Conservation (phyloP, 768 basidiomycete species). For the Galerina sulciceps region DNA sequence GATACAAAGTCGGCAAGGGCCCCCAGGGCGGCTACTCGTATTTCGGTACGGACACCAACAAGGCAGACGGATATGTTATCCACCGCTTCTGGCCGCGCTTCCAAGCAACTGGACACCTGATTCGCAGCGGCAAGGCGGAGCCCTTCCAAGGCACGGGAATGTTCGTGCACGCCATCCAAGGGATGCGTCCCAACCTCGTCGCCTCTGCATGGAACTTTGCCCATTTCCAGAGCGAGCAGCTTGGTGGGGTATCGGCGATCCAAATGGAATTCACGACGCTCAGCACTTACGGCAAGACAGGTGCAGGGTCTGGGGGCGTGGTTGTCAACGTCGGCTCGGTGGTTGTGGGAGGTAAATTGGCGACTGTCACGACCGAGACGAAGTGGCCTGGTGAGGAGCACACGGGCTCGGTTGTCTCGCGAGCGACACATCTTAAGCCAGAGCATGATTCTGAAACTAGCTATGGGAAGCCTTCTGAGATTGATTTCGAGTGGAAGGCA, state of each 20-base stretch:
- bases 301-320: constrained; percentile 82
- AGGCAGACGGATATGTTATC: constrained; percentile 83
- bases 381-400: constrained; percentile 68
- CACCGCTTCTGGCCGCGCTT: constrained; percentile 91
- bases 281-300: constrained; percentile 76
- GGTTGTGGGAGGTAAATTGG: constrained; percentile 81
- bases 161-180: constrained; percentile 96
- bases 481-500: constrained; percentile 81
- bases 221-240: constrained; percentile 80
- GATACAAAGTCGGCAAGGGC: constrained; percentile 91
- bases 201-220: constrained; percentile 96
- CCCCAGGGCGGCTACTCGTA: constrained; percentile 89
- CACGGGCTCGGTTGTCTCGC: constrained; percentile 58
- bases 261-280: constrained; percentile 97
- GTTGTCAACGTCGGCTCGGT: constrained; percentile 84
- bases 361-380: constrained; percentile 78
- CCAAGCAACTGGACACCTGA: constrained; percentile 65
- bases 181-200: constrained; percentile 94
- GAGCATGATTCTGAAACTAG: constrained; percentile 78
- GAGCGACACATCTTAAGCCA: constrained; percentile 65
- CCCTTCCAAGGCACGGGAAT: constrained; percentile 70
- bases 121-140: constrained; percentile 64
- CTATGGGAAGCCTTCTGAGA: constrained; percentile 71
- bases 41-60: constrained; percentile 71
- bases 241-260: constrained; percentile 80